phyloP scores from a whole-genome alignment of 371 early-diverging fungal genomes.

The Mycotypha africana region DNA sequence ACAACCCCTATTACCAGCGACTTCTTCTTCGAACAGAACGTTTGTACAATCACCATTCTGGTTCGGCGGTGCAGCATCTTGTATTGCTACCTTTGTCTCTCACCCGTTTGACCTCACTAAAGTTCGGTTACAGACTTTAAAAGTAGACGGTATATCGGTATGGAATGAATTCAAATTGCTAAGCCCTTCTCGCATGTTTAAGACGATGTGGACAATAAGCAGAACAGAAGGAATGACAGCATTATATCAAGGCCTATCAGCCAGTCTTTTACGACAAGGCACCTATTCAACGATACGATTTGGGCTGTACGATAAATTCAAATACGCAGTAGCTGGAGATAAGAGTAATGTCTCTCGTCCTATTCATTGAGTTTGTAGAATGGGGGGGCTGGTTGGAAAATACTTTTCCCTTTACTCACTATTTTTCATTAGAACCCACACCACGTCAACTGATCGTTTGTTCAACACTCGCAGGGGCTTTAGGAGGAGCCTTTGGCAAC shows the following conservation, averaged over 20 bases:
- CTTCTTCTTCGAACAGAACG: too few relatives aligned
- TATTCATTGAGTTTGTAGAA: neutral
- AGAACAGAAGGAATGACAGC: constrained; percentile 41
- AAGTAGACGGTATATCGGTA: constrained; percentile 12
- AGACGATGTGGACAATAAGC: constrained; percentile 36
- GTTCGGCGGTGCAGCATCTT: constrained; percentile 57
- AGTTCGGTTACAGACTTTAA: constrained; percentile 66
- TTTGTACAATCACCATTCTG: constrained; percentile 55
- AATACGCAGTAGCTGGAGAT: constrained; percentile 41
- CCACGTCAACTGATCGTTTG: constrained; percentile 49
- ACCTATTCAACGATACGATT: constrained; percentile 74
- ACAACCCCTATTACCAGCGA: too few relatives aligned
- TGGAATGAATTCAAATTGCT: constrained; percentile 25
- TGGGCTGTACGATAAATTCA: constrained; percentile 59
- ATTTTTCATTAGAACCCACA: constrained; percentile 29
- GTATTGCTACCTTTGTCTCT: constrained; percentile 60
- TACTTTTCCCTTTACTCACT: neutral
- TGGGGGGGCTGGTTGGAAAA: neutral
- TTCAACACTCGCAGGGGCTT: constrained; percentile 58
- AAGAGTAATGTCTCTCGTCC: constrained; percentile 21
- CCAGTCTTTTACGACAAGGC: constrained; percentile 61
- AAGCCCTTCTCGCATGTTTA: constrained; percentile 34
- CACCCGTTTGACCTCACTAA: constrained; percentile 77
- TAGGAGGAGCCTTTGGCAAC: constrained; percentile 67
- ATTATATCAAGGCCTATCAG: constrained; percentile 59